Base-by-base conservation (phyloP, 2,329 filamentous ascomycete species). In the Dothidotthia symphoricarpi region DNA sequence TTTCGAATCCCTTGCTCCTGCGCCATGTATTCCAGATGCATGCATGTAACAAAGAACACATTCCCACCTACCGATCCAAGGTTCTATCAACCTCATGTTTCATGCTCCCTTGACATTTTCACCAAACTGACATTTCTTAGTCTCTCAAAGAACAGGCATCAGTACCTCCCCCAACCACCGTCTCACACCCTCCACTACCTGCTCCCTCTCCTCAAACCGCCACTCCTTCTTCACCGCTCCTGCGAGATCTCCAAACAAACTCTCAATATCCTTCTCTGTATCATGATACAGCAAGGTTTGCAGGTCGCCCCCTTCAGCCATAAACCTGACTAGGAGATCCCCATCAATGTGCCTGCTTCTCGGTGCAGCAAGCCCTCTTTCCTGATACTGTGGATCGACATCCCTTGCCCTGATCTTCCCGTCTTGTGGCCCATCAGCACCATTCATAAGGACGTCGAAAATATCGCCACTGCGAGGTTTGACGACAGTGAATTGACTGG, bases 321-420 rank as follows among this genome's bases (percentile, higher is more conserved):
- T 34, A 26, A 65, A 62, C 8, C 62, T 36, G 10, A 45, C 45
- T 4, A 74, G 36, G 4, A 68, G 28, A 47, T 74, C 70, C 1
- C 69, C 72, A 43, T 74, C 66, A 4, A 75, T 53, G 40, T 70
- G 66, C 39, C 57, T 63, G 22, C 65, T 57, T 9, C 44, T 53
- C 12, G 50, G 29, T 8, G 37, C 45, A 28, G 34, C 50, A 1
- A 24, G 38, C 7, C 51, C 50, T 7, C 39, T 38, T 13, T 53
- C 37, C 24, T 50, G 42, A 9, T 44, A 32, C 13, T 47, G 43
- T 6, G 66, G 62, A 47, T 63, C 58, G 1, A 57, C 46, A n/a
- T 53, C 56, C 10, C 53, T 39, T 8, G 48, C 50, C 13, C 39
- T 35, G 13, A 59, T 51, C n/a, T 26, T 28, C 9, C 39, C 34